These are phyloP conservation scores for Novymonas esmeraldas DNA, from an alignment of 208 protist genomes.

Conservation along the genomic window DNA sequence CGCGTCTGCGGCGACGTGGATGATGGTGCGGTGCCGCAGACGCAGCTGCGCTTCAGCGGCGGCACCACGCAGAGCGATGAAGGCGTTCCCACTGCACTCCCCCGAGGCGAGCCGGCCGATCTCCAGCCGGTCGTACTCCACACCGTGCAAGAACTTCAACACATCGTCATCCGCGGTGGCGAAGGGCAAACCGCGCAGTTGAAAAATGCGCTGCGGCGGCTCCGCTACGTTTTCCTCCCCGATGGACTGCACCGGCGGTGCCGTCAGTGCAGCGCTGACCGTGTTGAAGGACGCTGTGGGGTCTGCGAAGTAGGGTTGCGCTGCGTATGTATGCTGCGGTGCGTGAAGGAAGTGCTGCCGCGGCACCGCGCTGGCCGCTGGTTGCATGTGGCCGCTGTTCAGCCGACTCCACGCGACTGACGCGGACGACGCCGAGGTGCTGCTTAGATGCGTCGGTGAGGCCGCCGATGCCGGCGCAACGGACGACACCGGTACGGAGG, in stretches of 20 bases:
- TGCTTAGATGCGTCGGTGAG: no score
- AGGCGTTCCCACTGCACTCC: constrained; percentile 70
- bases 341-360: background rate
- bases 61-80: constrained; percentile 47
- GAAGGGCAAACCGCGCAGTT: constrained; percentile 79
- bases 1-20: constrained; percentile 5
- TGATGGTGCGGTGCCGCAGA: constrained; percentile 5
- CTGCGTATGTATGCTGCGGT: background rate
- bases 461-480: no score
- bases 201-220: constrained; percentile 33
- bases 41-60: background rate
- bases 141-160: constrained; percentile 38
- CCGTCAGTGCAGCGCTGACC: background rate
- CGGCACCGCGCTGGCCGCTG: background rate
- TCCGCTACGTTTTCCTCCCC: background rate
- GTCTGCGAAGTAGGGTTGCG: background rate
- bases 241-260: background rate
- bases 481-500: no score
- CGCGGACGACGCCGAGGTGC: no score
- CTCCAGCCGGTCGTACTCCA: constrained; percentile 43
- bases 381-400: background rate
- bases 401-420: background rate
- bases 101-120: constrained; percentile 45
- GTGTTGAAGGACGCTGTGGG: background rate
- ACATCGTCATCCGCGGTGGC: constrained; percentile 55